Base-by-base conservation (phyloP, 2,329 filamentous ascomycete genomes). In the Neonectria faginata region DNA sequence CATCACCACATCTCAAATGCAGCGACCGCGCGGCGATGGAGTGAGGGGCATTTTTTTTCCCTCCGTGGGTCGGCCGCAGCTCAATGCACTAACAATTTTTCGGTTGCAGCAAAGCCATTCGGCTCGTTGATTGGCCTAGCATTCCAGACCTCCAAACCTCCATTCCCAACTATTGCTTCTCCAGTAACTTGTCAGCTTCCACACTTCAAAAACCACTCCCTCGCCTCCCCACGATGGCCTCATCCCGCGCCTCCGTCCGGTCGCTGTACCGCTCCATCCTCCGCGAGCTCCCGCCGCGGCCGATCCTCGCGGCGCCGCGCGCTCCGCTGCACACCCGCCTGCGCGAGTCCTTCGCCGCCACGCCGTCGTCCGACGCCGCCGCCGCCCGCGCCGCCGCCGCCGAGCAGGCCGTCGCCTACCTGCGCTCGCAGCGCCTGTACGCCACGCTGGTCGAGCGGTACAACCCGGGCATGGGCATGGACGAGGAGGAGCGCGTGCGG, bases 401-500 rank as follows among this genome's bases (percentile, higher is more conserved):
- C n/a, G 88, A 93, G 68, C 93, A 98, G 79, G 89, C 93, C 70
- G 80, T 94, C 27, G 86, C 89, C 62, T 98, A 97, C 77, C 85
- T 96, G 20, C 88, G 88, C 72, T 91, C 94, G n/a, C 96, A 99
- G 83, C 85, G 94, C 57, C 88, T 88, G 76, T 97, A 98, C 78
- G 86, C 88, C 27, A 90, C 88, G 16, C 82, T 98, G 47, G 79
- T 98, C 41, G 94, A 97, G 80, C 86, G 94, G 72, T 98, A 99
- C 81, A 98, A 98, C 79, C 94, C 94, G 0, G 94, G 94, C 18
- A 93, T 97, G 89, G 88, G 88, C 70, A 92, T 97, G 91, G 89
- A 91, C 70, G 91, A 89, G 77, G 89, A 97, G 80, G 94, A 98
- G 82, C 86, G 92, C 65, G 89, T 97, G 45, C 83, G 93, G 62